Percentiles rank a stretch among this genome's conserved stretches.
phyloP scores from a whole-genome alignment of 2,329 filamentous ascomycete genomes.

The Chalara sp. region DNA sequence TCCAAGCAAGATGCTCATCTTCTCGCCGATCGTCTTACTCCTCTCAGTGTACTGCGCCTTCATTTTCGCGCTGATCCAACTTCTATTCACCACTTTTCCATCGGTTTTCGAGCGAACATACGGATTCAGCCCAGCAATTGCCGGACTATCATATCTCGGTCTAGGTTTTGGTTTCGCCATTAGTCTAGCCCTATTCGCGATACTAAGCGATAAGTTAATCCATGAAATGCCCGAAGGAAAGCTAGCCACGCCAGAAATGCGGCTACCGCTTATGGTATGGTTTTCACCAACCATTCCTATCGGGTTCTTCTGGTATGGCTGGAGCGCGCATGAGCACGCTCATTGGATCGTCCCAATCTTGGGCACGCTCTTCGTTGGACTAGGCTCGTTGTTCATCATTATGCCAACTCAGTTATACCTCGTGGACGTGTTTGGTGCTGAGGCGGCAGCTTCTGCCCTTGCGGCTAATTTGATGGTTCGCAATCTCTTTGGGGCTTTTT shows the following conservation, averaged over 20 bases:
- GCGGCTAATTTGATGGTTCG: slow-evolving; percentile 36
- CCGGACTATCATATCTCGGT: slow-evolving; percentile 34
- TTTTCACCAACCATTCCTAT: slow-evolving; percentile 33
- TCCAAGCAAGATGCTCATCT: slow-evolving; percentile 11
- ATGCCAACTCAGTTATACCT: slow-evolving; percentile 39
- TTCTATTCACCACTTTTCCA: slow-evolving; percentile 41
- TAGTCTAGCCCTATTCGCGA: slow-evolving; percentile 32
- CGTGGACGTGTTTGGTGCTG: slow-evolving; percentile 32
- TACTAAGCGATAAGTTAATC: slow-evolving; percentile 32
- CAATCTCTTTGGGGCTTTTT: slow-evolving; percentile 31
- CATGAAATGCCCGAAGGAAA: slow-evolving; percentile 30
- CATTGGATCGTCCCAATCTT: slow-evolving; percentile 37
- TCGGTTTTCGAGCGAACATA: slow-evolving; percentile 39
- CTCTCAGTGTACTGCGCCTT: slow-evolving; percentile 42
- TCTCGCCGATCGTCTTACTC: slow-evolving; percentile 29
- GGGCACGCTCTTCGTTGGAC: slow-evolving; percentile 14
- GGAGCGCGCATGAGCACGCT: slow-evolving; percentile 33
- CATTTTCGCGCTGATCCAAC: slow-evolving; percentile 44
- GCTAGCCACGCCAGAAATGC: slow-evolving; percentile 27
- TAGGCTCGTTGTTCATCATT: background rate
- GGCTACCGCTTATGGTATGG: slow-evolving; percentile 35
- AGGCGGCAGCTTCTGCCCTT: slow-evolving; percentile 38
- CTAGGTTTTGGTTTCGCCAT: slow-evolving; percentile 32
- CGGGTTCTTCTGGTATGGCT: slow-evolving; percentile 40
- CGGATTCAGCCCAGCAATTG: slow-evolving; percentile 30